Evolutionary conservation across 2,329 filamentous ascomycete species (phyloP), one percentile per base, ranked within the genome.

Genomic region (Fusarium sp.): DNA sequence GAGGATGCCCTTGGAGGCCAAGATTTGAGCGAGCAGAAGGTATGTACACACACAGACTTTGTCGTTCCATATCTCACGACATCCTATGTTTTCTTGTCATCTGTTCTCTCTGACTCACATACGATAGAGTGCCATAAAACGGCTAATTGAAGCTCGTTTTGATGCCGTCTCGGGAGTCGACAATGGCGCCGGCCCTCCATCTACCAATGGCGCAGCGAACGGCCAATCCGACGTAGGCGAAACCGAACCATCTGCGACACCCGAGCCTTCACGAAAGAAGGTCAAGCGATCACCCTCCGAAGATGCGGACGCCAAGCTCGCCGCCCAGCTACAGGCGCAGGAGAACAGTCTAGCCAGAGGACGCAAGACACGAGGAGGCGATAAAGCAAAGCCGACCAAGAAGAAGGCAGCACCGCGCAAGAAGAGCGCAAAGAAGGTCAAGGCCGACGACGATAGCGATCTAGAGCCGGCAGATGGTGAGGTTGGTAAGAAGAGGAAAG

Each of bases 261-360:
- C 78, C 7, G 81, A 82, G 37, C 84, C 84, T 2, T 80, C 81
- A 2, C 83, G 82, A 67, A 92, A 90, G 77, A 93, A 93, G 80
- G 91, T 91, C 58, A 89, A 89, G 75, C 86, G 87, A 43, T 85
- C 88, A 27, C 82, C 82, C 15, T 80, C 81, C 10, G 85, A 88
- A 70, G 93, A 97, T 68, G 90, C 92, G 32, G 96, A 99, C 79
- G 96, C 95, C 33, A 89, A 91, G 44, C 88, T 95, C 65, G 96
- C 96, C 1, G 94, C 94, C 17, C 88, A 91, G 77, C 84, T 99
- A 35, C 96, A 99, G 79, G 95, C 94, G 0, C 92, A 98, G 78
- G 93, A 97, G 81, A 97, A 98, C 78, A 85, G 88, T 62, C 81
- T 86, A 49, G 83, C 82, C 4, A 84, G 88, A 43, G 89, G 88